Evolutionary conservation across 805 yeast genomes (phyloP).

Genomic region (Debaryomyces prosopidis): DNA sequence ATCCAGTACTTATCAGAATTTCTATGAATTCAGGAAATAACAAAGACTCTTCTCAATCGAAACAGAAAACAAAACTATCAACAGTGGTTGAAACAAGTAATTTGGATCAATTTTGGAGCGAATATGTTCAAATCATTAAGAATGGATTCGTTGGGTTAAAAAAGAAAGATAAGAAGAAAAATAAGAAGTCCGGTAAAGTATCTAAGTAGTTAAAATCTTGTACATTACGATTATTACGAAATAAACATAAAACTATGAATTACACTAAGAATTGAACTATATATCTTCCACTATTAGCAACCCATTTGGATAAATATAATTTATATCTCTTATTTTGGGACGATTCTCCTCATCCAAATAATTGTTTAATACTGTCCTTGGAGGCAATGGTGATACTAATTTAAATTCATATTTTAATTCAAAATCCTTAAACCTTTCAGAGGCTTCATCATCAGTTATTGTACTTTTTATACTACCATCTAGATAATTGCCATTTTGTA

Average conservation of each 20-base stretch:
- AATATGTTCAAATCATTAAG: slow-evolving; percentile 69
- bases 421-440: slow-evolving; percentile 22
- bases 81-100: slow-evolving; percentile 67
- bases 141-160: slow-evolving; percentile 72
- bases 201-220: slow-evolving; percentile 15
- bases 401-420: slow-evolving; percentile 28
- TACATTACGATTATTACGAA: background rate
- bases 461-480: slow-evolving; percentile 18
- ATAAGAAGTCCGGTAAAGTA: slow-evolving; percentile 50
- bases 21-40: slow-evolving; percentile 49
- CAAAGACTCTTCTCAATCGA: slow-evolving; percentile 37
- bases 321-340: slow-evolving; percentile 59
- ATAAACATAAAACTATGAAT: background rate
- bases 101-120: slow-evolving; percentile 74
- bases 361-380: slow-evolving; percentile 31
- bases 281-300: slow-evolving; percentile 59
- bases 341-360: slow-evolving; percentile 26
- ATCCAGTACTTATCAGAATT: slow-evolving; percentile 68
- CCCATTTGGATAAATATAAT: slow-evolving; percentile 45
- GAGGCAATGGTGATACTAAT: slow-evolving; percentile 40
- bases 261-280: background rate
- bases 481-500: slow-evolving; percentile 42
- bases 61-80: slow-evolving; percentile 58
- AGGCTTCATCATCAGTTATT: slow-evolving; percentile 22
- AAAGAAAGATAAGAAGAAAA: slow-evolving; percentile 80